Evolutionary conservation across 2,329 filamentous ascomycete genomes (phyloP).

Genomic region (Lasiodiplodia hormozganensis): DNA sequence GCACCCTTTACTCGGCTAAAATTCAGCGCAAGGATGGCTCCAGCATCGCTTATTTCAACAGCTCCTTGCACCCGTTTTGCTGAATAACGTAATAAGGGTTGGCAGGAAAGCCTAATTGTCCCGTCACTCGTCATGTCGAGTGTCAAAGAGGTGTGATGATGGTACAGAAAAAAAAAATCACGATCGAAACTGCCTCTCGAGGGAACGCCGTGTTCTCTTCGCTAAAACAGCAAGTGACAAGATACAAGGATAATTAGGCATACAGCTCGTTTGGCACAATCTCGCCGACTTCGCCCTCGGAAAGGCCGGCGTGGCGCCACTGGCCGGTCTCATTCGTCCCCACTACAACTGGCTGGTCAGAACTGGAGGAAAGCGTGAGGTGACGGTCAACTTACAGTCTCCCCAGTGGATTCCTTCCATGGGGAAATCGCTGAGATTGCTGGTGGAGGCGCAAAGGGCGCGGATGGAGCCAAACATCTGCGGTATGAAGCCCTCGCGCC

Average conservation of each 20-base stretch:
- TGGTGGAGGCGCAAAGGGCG: conserved; percentile 39
- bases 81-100: no score
- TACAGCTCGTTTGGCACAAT: conserved; percentile 42
- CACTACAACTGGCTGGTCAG: background rate
- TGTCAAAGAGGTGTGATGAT: no score
- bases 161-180: no score
- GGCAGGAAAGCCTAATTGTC: no score
- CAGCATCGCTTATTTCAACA: no score
- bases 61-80: no score
- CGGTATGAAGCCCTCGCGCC: conserved; percentile 42
- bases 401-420: conserved; percentile 28
- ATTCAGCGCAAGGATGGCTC: no score
- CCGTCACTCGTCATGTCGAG: no score
- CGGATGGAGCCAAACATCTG: conserved; percentile 45
- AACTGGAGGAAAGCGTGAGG: background rate
- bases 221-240: no score
- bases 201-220: background rate
- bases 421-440: conserved; percentile 40
- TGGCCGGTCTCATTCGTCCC: conserved; percentile 38
- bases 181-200: background rate
- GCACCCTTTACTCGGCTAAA: no score
- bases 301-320: conserved; percentile 41
- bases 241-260: conserved; percentile 27
- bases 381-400: conserved; percentile 4
- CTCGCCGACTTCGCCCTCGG: conserved; percentile 35